Evolutionary conservation across 495 filamentous ascomycete genomes (phyloP).

Genomic region (Aspergillus nanangensis): DNA sequence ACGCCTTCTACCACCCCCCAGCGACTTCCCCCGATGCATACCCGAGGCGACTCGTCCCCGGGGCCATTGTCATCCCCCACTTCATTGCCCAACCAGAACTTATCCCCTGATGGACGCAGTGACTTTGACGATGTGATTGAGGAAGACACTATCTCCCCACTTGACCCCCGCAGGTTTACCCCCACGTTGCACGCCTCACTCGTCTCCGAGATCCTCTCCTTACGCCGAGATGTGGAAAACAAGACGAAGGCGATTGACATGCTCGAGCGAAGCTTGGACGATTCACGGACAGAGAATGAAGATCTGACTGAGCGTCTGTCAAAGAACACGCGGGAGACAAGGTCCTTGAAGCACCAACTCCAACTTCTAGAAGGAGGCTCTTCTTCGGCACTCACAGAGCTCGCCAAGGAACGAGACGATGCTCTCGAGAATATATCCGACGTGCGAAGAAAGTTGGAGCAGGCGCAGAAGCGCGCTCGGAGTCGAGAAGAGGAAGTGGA

Average conservation of each 20-base stretch:
- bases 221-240: slow-evolving; percentile 84
- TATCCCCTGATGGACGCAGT: slow-evolving; percentile 37
- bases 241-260: slow-evolving; percentile 80
- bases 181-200: slow-evolving; percentile 92
- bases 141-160: slow-evolving; percentile 70
- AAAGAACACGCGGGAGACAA: slow-evolving; percentile 64
- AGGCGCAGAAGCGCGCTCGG: slow-evolving; percentile 70
- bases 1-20: slow-evolving; percentile 65
- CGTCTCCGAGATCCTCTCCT: slow-evolving; percentile 85
- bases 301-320: slow-evolving; percentile 55
- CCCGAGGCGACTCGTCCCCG: slow-evolving; percentile 56
- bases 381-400: slow-evolving; percentile 72
- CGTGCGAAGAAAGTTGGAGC: slow-evolving; percentile 73
- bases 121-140: slow-evolving; percentile 54
- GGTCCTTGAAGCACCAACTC: slow-evolving; percentile 79
- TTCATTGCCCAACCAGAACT: slow-evolving; percentile 43
- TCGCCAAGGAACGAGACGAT: slow-evolving; percentile 83
- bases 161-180: slow-evolving; percentile 89
- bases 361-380: slow-evolving; percentile 83
- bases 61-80: slow-evolving; percentile 61
- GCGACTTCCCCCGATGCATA: slow-evolving; percentile 53
- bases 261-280: slow-evolving; percentile 71
- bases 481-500: slow-evolving; percentile 79
- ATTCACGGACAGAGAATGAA: slow-evolving; percentile 69
- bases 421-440: slow-evolving; percentile 71